Base-by-base conservation (phyloP, 2,329 filamentous ascomycete species). In the Aciculosporium take region DNA sequence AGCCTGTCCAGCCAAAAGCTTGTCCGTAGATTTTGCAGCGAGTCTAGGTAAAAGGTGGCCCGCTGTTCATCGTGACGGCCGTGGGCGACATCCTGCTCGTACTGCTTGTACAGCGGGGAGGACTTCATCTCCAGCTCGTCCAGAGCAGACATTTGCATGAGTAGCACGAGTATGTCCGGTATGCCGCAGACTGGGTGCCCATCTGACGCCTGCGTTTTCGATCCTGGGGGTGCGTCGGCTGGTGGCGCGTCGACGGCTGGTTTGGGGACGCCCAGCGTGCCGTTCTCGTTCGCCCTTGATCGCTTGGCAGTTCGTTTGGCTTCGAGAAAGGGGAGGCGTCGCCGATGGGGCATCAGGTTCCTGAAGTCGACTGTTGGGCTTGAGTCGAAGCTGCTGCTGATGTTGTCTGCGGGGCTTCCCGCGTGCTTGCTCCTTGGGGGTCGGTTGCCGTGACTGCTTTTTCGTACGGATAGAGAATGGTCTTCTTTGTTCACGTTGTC, bases 41-140 rank as follows among this genome's bases (percentile, higher is more conserved):
- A 51, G 7, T 57, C 47, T 18, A 56, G 25, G 30, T 63, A 64
- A 42, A 57, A 60, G 9, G 48, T 46, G 13, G 57, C 58, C 18
- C 50, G 52, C 0, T 45, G 29, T 1, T 27, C 45, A 12, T 46
- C 32, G 18, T 62, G 45, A 7, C 37, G 45, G 0, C 56, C 50
- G 7, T 44, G 24, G 1, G 43, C 35, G 7, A 58, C 23, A 31
- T 63, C 59, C n/a, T 47, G 46, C 31, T 54, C 46, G 34, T 57
- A 63, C 39, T 62, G 57, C 5, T 60, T 52, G 21, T 63, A 49
- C 8, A 61, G 29, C 3, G 23, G 46, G 1, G 47, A 48, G 3
- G 59, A 56, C 24, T 43, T 41, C 36, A 43, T 34, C 23, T 57
- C 50, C n/a, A 59, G 33, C 6, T 52, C 40, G 15, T 46, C 48